Conservation (phyloP, 2,329 filamentous ascomycete species). For the Aspergillus latus region DNA sequence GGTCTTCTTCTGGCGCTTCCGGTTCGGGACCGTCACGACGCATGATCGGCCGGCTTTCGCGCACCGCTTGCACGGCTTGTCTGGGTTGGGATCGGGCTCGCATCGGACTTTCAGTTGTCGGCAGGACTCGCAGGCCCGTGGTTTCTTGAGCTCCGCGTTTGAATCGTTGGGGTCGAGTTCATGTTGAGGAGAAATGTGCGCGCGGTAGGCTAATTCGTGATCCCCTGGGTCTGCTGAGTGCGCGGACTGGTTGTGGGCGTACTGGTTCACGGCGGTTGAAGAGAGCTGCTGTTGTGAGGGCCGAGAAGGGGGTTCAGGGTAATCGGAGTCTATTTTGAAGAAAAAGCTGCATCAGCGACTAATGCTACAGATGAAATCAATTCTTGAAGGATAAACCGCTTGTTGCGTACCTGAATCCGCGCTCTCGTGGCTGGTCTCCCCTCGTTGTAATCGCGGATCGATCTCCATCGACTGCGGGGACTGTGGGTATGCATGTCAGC, state of each 20-base stretch:
- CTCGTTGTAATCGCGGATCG: slow-evolving; percentile 34
- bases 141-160: slow-evolving; percentile 60
- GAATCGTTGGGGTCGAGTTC: slow-evolving; percentile 23
- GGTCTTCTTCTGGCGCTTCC: slow-evolving; percentile 88
- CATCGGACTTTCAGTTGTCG: slow-evolving; percentile 79
- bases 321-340: slow-evolving; percentile 21
- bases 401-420: slow-evolving; percentile 4
- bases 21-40: slow-evolving; percentile 69
- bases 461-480: slow-evolving; percentile 32
- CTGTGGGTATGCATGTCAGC: slow-evolving; percentile 5
- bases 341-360: slow-evolving; percentile 8
- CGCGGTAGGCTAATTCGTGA: background rate
- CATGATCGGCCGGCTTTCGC: slow-evolving; percentile 76
- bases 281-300: slow-evolving; percentile 18
- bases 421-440: slow-evolving; percentile 19
- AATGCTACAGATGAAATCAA: slow-evolving; percentile 3
- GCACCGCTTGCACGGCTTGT: slow-evolving; percentile 72
- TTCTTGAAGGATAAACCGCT: slow-evolving; percentile 7
- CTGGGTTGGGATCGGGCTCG: slow-evolving; percentile 68
- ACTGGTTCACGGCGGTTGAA: slow-evolving; percentile 12
- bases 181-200: slow-evolving; percentile 3
- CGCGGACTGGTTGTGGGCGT: slow-evolving; percentile 11
- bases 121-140: slow-evolving; percentile 73
- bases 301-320: slow-evolving; percentile 32
- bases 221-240: slow-evolving; percentile 11